Base-by-base conservation (phyloP, 176 grass and related monocot genomes). In the Triticum timopheevii region DNA sequence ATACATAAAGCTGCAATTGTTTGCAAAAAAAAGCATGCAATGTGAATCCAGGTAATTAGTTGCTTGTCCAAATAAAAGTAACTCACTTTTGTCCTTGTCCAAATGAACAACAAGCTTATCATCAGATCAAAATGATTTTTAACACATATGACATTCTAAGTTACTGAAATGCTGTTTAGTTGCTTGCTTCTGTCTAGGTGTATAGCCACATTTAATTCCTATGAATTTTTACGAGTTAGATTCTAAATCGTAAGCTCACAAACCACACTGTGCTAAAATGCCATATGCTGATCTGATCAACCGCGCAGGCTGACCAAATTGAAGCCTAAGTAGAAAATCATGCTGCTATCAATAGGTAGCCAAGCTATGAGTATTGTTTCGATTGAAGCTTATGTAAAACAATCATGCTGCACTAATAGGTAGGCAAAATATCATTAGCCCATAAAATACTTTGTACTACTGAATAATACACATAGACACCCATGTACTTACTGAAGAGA, bases 91-190 rank as follows among this genome's bases (percentile, higher is more conserved):
- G 38, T 12, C 54, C 1, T 49, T 82, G 79, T 38, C 10, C 6
- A 58, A 86, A 76, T 76, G 73, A 79, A 70, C 23, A 69, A 82
- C 20, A n/a, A 58, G 33, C 42, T 87, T 52, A 66, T 52, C 11
- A 73, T 52, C 30, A 49, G 12, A 81, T 25, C 16, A 42, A 22
- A 12, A 35, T 82, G 17, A 86, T 25, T 33, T 62, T 17, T n/a
- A 11, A 52, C 1, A 0, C 84, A 80, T 34, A 34, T 31, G 15
- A 34, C 10, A 59, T 25, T 17, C 23, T 52, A 80, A 64, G 56
- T 50, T 74, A 66, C 69, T 2, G 27, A 28, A 65, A 88, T 61
- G 12, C 17, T 45, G 15, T 27, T 39, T 62, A 7, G 10, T 40
- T 62, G n/a, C 7, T 44, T 67, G 15, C 63, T 52, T 42, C 33